A percentile compares a stretch with the other conserved stretches of the same genome.
Conservation (phyloP, 2,329 filamentous ascomycete genomes). For the Pyrenochaeta sp. region DNA sequence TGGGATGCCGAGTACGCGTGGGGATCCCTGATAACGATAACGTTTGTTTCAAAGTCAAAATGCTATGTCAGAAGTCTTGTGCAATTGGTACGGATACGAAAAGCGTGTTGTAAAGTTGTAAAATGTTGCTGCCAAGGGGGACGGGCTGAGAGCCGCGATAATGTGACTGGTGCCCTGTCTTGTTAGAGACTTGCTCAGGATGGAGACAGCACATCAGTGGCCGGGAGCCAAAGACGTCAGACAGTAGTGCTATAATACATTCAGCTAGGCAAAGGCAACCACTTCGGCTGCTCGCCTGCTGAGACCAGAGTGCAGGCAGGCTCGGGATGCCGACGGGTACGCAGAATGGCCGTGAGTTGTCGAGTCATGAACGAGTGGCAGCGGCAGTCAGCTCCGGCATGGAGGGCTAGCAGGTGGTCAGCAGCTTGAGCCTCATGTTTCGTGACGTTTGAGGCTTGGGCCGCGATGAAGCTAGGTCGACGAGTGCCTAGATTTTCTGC, state of each 20-base stretch:
- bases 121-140: slow-evolving; percentile 2
- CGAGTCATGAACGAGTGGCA: not conserved
- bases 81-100: not conserved
- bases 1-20: not conserved
- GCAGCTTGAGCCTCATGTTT: not conserved
- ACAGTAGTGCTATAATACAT: not conserved
- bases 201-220: not conserved
- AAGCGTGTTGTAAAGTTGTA: slow-evolving; percentile 4
- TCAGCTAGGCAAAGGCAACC: not conserved
- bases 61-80: not conserved
- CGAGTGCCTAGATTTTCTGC: not conserved
- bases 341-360: not conserved
- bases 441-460: not conserved
- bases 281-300: not conserved
- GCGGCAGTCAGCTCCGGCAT: not conserved
- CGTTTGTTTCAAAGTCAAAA: not conserved
- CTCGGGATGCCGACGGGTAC: not conserved
- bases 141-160: slow-evolving; percentile 5
- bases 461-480: not conserved
- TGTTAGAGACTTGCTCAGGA: not conserved
- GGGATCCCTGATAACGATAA: not conserved
- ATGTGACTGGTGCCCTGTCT: not conserved
- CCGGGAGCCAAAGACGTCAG: not conserved
- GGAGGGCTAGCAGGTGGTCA: not conserved
- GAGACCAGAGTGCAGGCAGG: not conserved